phyloP scores from a whole-genome alignment of 2,329 filamentous ascomycete genomes.

The Colletotrichum sp. region DNA sequence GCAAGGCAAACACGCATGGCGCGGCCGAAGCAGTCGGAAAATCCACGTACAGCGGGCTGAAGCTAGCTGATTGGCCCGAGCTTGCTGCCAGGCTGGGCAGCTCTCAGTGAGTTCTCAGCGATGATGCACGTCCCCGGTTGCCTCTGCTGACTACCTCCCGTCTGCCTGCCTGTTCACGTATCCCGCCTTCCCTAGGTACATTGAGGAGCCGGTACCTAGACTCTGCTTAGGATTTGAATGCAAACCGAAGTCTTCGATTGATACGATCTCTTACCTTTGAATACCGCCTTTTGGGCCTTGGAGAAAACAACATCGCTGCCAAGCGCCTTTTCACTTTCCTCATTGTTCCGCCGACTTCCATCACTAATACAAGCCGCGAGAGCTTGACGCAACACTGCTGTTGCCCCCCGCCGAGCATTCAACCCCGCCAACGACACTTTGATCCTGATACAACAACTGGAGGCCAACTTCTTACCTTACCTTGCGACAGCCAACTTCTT shows the following conservation, averaged over 20 bases:
- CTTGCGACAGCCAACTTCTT: too few relatives aligned
- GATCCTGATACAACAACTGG: neutral
- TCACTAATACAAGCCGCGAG: neutral
- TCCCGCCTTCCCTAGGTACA: neutral
- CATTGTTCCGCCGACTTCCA: slow-evolving; percentile 5
- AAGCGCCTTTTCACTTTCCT: neutral
- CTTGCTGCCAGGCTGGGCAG: slow-evolving; percentile 8
- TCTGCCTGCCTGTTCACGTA: slow-evolving; percentile 17
- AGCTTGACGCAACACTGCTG: slow-evolving; percentile 4
- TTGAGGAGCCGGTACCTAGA: neutral
- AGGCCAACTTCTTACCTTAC: neutral
- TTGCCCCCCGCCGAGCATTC: slow-evolving; percentile 7
- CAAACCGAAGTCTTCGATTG: neutral
- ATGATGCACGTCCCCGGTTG: slow-evolving; percentile 18
- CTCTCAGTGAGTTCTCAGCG: slow-evolving; percentile 2
- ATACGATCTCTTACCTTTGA: neutral
- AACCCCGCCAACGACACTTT: slow-evolving; percentile 7
- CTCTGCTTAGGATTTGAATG: neutral
- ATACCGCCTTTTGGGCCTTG: neutral
- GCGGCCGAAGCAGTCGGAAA: slow-evolving; percentile 30
- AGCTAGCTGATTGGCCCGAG: slow-evolving; percentile 24
- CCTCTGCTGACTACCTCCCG: slow-evolving; percentile 19
- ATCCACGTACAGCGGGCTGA: slow-evolving; percentile 14
- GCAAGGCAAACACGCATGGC: slow-evolving; percentile 50
- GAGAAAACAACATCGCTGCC: neutral